Evolutionary conservation across 495 filamentous ascomycete genomes (phyloP), one percentile per base, ranked within the genome.

Genomic region (Lophiotrema nucula): DNA sequence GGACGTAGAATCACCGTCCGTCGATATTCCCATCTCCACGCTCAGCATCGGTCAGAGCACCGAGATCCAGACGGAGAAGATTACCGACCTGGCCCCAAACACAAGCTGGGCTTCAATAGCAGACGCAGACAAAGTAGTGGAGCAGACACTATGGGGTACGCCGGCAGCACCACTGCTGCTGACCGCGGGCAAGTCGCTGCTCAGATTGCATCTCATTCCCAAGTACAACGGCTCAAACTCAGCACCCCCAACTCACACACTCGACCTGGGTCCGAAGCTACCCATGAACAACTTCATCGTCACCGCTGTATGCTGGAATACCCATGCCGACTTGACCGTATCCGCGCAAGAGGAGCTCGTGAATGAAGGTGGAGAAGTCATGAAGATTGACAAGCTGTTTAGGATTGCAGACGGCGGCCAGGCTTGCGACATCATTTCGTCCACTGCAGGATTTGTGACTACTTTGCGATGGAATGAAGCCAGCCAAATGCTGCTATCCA

Each of bases 1-100:
- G 8, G 68, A 72, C 37, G 60, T 43, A 3, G 67, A 62, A 2
- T 70, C 69, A 6, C 63, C 68, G n/a, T 60, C 47, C 16, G 42
- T 58, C 0, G 58, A 66, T 4, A 35, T 62, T 4, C 58, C 58
- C 47, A 62, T 66, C 37, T 58, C 63, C n/a, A 66, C 63, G 16
- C 58, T 66, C 42, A 58, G 49, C 47, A 58, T 66, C 23, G 63
- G 63, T 2, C 52, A 50, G 18, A 62, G 54, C 44, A 62, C 47
- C 37, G 53, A 58, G 35, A 62, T 59, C 28, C 63, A 66, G 44
- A 66, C 54, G 13, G 63, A 66, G 19, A 23, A 24, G 49, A 15
- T 45, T 19, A 48, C 22, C 23, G 54, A 62, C 13, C 49, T 66
- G 15, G 58, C 49, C 3, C 49, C 58, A 0, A 41, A 53, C 22